Base-by-base conservation (phyloP, 306 rosid genomes). In the Glycine latifolia region DNA sequence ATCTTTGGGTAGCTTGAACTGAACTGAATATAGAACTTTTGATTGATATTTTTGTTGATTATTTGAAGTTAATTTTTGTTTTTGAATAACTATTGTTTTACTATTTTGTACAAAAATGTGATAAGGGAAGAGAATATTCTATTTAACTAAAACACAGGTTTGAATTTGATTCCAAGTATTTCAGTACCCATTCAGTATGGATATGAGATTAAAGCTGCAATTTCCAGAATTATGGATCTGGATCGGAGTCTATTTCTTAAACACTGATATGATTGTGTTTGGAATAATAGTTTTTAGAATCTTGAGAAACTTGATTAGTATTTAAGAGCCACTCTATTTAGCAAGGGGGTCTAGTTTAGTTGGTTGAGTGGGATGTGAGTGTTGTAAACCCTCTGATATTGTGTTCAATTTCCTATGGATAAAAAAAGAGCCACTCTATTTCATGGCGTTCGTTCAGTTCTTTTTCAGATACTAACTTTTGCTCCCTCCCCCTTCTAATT, bases 381-480 rank as follows among this genome's bases (percentile, higher is more conserved):
- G 31, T 20, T 20, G 26, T 20, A 20, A 20, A 20, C 0, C 1
- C 1, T 1, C 26, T 20, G 26, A 20, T 26, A 26, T 0, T 26
- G 31, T 26, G 31, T 26, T 0, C 2, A 26, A 26, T 26, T 26
- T 26, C 31, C 31, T 0, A 26, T 26, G 31, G 31, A 26, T 26
- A 26, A 26, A 26, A 20, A 26, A 26, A 26, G 77, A 68, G 54
- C 76, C 60, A 56, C 20, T 13, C 20, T 13, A 4, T 61, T 61
- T 33, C 46, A 13, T 26, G 14, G 9, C 33, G 15, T 48, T 62
- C 15, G 31, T 62, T 78, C 46, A 35, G 65, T 63, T 15, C 68
- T 47, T 55, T 48, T 39, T 65, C 43, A 4, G 26, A 76, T 70
- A 55, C 71, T 78, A 47, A 47, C 41, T 4, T 20, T 15, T 77